phyloP scores from a whole-genome alignment of 139 green algal genomes.

The Gonium pectorale region DNA sequence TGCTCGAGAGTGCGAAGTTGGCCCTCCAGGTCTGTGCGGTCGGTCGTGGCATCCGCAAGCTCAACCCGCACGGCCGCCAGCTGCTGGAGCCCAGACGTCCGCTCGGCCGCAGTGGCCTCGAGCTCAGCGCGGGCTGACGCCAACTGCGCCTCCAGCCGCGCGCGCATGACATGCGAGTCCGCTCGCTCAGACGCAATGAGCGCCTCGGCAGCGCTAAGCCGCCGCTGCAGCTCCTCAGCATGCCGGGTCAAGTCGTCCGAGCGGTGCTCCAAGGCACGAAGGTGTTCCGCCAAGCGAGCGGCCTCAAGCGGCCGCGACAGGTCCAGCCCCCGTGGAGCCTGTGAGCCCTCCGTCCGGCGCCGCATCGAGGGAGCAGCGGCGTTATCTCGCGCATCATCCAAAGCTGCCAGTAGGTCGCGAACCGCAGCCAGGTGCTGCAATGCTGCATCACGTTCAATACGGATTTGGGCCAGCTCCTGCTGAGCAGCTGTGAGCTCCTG shows the following conservation, averaged over 20 bases:
- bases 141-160: not conserved
- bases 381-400: slow-evolving; percentile 11
- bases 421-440: slow-evolving; percentile 23
- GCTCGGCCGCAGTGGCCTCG: slow-evolving; percentile 5
- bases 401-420: not conserved
- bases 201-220: not conserved
- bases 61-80: not conserved
- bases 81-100: slow-evolving; percentile 6
- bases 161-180: not conserved
- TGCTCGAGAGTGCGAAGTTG: not conserved
- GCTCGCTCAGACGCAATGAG: slow-evolving; percentile 1
- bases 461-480: not conserved
- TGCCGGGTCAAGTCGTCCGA: not conserved
- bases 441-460: not conserved
- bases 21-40: not conserved
- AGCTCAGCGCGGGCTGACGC: not conserved
- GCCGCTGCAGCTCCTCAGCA: slow-evolving; percentile 23
- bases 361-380: too few relatives aligned
- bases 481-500: not conserved
- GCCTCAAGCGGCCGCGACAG: not conserved
- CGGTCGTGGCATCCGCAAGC: not conserved
- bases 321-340: not conserved
- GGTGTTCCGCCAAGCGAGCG: not conserved
- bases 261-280: not conserved
- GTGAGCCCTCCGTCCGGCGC: too few relatives aligned